Evolutionary conservation across 1,284 basidiomycete genomes (phyloP), one percentile per base, ranked within the genome.

Genomic region (Boletus nobilissimus): DNA sequence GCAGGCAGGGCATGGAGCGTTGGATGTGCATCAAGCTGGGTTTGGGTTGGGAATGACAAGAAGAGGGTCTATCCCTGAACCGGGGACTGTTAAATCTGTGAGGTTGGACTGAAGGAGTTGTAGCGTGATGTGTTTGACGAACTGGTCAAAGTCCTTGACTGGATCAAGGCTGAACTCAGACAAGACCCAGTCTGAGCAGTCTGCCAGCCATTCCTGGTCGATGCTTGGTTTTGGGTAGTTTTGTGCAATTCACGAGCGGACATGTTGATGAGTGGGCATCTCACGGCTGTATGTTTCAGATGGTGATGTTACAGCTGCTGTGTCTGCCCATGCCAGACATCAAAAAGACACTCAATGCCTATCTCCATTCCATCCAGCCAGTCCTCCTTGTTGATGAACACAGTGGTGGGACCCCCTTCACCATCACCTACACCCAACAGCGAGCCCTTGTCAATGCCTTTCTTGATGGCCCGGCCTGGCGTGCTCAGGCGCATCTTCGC

Each of bases 321-420:
- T 92, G 96, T 76, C 89, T 99, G n/a, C 97, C 97, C 7, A 91
- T 99, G 3, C 97, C 97, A 29, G 90, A 93, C 74, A 89, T 99
- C 3, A 90, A 92, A 65, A 90, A 92, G 84, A 96, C 96, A 0
- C 88, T 99, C 48, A 91, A 95, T 79, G 91, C 91, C 72, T 99
- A 99, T 84, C 86, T 98, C 40, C 91, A 91, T 77, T 95, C 95
- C 34, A 86, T 99, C 6, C 90, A 94, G 77, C 97, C 98, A 0
- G 88, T 99, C 74, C 86, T 97, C 29, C 90, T 92, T 74, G 93
- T 97, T 82, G 94, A 94, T 80, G 95, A 95, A 78, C 87, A 88
- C 73, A 89, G 89, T 60, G 92, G 91, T 16, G 90, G 91, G 2
- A 83, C 88, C 5, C 86, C 91, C 6, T 93, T 92, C 78, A 83